Evolutionary conservation across 1,284 basidiomycete genomes (phyloP).

Genomic region (Omphalotus olearius): DNA sequence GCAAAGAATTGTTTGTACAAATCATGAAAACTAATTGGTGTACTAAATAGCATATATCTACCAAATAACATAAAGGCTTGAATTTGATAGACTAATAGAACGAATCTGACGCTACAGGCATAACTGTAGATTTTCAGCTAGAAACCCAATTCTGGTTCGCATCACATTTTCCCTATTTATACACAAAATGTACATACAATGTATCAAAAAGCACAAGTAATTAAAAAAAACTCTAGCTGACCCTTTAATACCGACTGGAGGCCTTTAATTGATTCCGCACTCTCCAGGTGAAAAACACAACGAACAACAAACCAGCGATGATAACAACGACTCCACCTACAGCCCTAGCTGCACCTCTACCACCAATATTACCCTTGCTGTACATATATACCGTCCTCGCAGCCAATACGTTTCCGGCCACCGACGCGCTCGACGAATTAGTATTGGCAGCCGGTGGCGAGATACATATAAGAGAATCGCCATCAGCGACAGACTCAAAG

Average conservation of each 20-base stretch:
- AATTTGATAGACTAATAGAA: no score
- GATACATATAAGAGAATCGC: conserved; percentile 60
- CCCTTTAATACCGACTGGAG: conserved; percentile 14
- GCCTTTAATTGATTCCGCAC: conserved; percentile 21
- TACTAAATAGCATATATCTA: no score
- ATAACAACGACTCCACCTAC: conserved; percentile 58
- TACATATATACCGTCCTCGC: conserved; percentile 18
- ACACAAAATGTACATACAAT: no score
- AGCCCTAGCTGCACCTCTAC: conserved; percentile 36
- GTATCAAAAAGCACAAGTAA: no score
- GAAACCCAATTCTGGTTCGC: no score
- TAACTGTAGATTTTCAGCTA: no score
- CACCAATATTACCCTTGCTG: conserved; percentile 23
- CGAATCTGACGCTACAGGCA: no score
- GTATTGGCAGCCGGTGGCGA: conserved; percentile 62
- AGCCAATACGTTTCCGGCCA: conserved; percentile 45
- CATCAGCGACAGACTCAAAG: conserved; percentile 49
- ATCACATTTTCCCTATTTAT: no score
- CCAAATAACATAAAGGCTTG: no score
- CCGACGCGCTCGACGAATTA: conserved; percentile 60
- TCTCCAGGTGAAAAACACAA: conserved; percentile 38
- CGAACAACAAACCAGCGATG: conserved; percentile 39
- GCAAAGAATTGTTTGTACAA: background rate
- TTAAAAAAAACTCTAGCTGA: no score
- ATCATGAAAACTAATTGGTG: no score